Evolutionary conservation across 805 yeast genomes (phyloP).

Genomic region (Candida chauliodis): DNA sequence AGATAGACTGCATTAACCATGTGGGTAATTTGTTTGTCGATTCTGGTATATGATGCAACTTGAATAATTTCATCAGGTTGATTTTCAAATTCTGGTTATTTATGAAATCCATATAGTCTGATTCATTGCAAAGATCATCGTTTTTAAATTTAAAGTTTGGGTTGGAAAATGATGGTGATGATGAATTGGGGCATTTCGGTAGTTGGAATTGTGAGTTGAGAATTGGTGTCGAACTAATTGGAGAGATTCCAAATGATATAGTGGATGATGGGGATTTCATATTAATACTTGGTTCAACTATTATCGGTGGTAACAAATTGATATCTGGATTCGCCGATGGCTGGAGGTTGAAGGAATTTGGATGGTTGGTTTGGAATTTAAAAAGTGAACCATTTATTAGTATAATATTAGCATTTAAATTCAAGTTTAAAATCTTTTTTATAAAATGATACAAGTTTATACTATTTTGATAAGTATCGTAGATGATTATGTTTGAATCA

Average conservation of each 20-base stretch:
- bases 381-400: neutral
- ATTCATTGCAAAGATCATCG: constrained; percentile 1
- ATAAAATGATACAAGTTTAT: constrained; percentile 45
- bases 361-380: constrained; percentile 11
- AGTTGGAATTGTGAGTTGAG: constrained; percentile 50
- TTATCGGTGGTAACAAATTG: constrained; percentile 8
- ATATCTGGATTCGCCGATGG: neutral
- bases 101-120: constrained; percentile 1
- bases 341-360: constrained; percentile 18
- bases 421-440: constrained; percentile 39
- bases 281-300: constrained; percentile 5
- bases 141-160: constrained; percentile 2
- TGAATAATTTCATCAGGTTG: constrained; percentile 9
- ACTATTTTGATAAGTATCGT: constrained; percentile 44
- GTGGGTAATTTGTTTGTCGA: constrained; percentile 22
- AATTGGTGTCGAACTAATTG: constrained; percentile 27
- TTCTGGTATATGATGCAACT: constrained; percentile 14
- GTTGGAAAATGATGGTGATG: neutral
- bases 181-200: neutral
- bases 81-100: neutral
- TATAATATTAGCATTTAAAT: neutral
- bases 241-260: constrained; percentile 1
- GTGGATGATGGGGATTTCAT: neutral
- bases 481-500: constrained; percentile 29
- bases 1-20: constrained; percentile 20